Conservation (phyloP, 306 rosid species). For the Geum urbanum region DNA sequence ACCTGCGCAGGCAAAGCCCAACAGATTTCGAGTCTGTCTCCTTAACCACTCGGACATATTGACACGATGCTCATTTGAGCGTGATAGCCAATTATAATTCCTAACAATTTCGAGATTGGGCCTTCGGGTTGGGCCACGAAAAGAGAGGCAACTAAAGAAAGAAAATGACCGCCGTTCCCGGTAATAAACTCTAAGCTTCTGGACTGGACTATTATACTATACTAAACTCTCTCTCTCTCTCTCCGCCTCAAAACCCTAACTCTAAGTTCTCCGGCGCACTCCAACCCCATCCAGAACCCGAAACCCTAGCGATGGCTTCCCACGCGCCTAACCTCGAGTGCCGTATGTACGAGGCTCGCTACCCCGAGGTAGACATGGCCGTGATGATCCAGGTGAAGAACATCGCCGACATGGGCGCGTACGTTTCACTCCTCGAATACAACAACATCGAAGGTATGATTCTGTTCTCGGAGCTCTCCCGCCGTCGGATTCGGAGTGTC, state of each 20-base stretch:
- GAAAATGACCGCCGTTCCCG: neutral
- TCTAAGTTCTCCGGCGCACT: conserved; percentile 2
- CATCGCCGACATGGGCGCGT: conserved; percentile 98
- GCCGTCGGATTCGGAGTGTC: conserved; percentile 92
- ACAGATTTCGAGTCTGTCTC: conserved; percentile 13
- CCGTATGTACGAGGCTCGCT: conserved; percentile 87
- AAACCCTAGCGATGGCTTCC: conserved; percentile 31
- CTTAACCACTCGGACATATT: conserved; percentile 11
- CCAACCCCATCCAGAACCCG: neutral
- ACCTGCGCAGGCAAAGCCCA: conserved; percentile 13
- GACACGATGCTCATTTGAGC: neutral
- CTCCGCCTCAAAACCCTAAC: conserved; percentile 1
- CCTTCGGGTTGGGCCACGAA: neutral
- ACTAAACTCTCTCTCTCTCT: neutral
- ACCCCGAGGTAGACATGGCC: conserved; percentile 97
- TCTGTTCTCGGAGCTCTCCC: conserved; percentile 92
- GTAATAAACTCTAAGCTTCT: neutral
- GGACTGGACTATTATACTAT: neutral
- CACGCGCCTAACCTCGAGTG: conserved; percentile 69
- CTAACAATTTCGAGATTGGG: too few relatives aligned
- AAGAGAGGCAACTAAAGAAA: neutral
- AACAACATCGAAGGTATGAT: conserved; percentile 98
- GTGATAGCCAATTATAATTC: too few relatives aligned
- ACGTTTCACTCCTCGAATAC: conserved; percentile 92
- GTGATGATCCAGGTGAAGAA: conserved; percentile 97